A percentile compares a stretch with the other conserved stretches of the same genome.
Conservation (phyloP, 2,329 filamentous ascomycete species). For the Thielaviopsis cerberus region DNA sequence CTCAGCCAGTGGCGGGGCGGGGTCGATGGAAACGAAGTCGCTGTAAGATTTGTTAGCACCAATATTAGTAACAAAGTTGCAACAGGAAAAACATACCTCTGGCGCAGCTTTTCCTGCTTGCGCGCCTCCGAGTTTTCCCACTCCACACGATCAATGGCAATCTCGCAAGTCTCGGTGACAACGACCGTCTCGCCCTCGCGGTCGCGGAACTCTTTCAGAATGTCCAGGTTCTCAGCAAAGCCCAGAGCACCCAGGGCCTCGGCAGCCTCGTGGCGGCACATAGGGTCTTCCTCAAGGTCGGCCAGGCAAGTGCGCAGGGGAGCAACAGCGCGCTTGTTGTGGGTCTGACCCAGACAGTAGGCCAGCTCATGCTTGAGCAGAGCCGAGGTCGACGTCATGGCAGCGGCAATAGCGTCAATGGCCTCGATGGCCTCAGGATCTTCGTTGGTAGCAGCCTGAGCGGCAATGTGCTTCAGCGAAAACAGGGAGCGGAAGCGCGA, state of each 20-base stretch:
- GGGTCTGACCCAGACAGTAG: conserved; percentile 87
- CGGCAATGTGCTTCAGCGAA: conserved; percentile 85
- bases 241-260: conserved; percentile 84
- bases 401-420: conserved; percentile 71
- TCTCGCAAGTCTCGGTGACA: conserved; percentile 90
- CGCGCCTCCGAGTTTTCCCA: conserved; percentile 69
- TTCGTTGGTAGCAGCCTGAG: conserved; percentile 47
- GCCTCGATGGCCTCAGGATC: conserved; percentile 36
- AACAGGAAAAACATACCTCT: conserved; percentile 40
- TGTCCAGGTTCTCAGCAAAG: conserved; percentile 50
- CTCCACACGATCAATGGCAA: conserved; percentile 80
- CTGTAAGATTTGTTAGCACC: conserved; percentile 27
- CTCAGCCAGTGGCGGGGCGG: conserved; percentile 71
- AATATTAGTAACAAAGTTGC: conserved; percentile 14
- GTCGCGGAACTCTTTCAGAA: conserved; percentile 58
- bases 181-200: conserved; percentile 57
- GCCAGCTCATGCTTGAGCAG: conserved; percentile 91
- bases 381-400: conserved; percentile 66
- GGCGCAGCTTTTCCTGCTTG: conserved; percentile 57
- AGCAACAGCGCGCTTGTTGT: conserved; percentile 54
- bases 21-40: conserved; percentile 89
- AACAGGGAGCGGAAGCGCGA: conserved; percentile 91
- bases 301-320: conserved; percentile 57
- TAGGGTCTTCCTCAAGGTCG: conserved; percentile 67
- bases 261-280: conserved; percentile 92